These are phyloP conservation scores for Aphanoascus verrucosus DNA, from an alignment of 2,329 filamentous ascomycete genomes.

Conservation along the genomic window DNA sequence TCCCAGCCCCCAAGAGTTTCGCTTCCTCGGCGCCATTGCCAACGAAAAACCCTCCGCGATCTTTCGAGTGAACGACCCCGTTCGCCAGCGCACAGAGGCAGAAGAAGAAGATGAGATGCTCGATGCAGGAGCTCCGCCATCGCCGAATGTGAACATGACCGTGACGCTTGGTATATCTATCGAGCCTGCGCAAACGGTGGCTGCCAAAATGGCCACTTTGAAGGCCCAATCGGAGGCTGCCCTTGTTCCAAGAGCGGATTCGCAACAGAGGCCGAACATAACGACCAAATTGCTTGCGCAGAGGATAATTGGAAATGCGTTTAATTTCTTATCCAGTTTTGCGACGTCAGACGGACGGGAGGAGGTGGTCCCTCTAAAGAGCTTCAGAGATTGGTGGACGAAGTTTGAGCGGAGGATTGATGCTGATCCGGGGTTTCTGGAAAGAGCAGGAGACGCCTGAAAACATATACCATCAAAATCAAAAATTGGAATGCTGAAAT, in stretches of 20 bases:
- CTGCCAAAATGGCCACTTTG: conserved; percentile 54
- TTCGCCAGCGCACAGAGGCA: conserved; percentile 23
- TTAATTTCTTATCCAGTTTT: conserved; percentile 90
- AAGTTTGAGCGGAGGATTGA: conserved; percentile 88
- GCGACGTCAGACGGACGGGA: conserved; percentile 51
- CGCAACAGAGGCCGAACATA: conserved; percentile 32
- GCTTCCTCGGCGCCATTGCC: conserved; percentile 78
- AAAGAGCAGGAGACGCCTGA: conserved; percentile 47
- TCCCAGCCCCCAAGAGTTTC: conserved; percentile 46
- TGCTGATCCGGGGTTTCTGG: conserved; percentile 77
- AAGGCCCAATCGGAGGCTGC: conserved; percentile 26
- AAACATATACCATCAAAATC: background rate
- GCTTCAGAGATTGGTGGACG: conserved; percentile 94
- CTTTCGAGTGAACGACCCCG: conserved; percentile 56
- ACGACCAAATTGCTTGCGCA: conserved; percentile 76
- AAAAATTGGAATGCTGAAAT: background rate
- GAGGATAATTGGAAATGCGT: conserved; percentile 90
- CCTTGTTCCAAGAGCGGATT: conserved; percentile 23
- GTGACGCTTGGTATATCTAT: conserved; percentile 72
- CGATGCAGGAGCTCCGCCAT: conserved; percentile 33
- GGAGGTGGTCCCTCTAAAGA: conserved; percentile 86
- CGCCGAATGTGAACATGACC: conserved; percentile 31
- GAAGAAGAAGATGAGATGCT: conserved; percentile 37
- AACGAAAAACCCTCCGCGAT: conserved; percentile 85
- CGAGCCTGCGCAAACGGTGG: conserved; percentile 64